A percentile compares a stretch with the other conserved stretches of the same genome.
Conservation (phyloP, 768 basidiomycete species). For the Pholiota microspora region DNA sequence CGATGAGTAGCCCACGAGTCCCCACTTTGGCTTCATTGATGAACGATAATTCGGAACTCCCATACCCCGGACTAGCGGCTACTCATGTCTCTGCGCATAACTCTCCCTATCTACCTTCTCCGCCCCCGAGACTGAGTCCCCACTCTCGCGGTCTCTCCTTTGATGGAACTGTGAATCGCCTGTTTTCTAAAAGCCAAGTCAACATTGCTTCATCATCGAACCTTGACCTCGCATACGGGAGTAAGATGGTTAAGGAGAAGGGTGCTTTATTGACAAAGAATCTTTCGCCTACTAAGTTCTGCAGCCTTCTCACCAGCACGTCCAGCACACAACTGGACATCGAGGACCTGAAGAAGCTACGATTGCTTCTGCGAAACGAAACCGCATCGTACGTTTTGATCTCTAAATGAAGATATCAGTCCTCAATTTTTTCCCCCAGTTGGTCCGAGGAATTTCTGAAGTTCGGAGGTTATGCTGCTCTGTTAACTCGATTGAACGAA, state of each 20-base stretch:
- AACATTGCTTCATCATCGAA: slow-evolving; percentile 43
- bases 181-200: slow-evolving; percentile 55
- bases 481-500: slow-evolving; percentile 85
- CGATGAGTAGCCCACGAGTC: slow-evolving; percentile 54
- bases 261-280: slow-evolving; percentile 38
- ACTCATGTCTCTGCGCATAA: slow-evolving; percentile 39
- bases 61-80: slow-evolving; percentile 30
- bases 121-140: slow-evolving; percentile 38
- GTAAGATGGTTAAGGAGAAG: slow-evolving; percentile 43
- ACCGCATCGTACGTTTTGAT: slow-evolving; percentile 62
- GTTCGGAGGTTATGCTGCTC: slow-evolving; percentile 80
- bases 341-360: slow-evolving; percentile 82
- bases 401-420: background rate
- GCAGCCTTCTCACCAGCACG: slow-evolving; percentile 61
- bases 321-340: slow-evolving; percentile 81
- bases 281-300: slow-evolving; percentile 63
- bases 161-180: slow-evolving; percentile 46
- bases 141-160: slow-evolving; percentile 65
- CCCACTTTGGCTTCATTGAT: slow-evolving; percentile 32
- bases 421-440: slow-evolving; percentile 33
- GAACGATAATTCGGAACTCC: slow-evolving; percentile 39
- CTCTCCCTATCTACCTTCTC: slow-evolving; percentile 35
- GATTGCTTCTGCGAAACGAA: slow-evolving; percentile 87
- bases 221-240: slow-evolving; percentile 36
- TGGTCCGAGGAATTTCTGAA: slow-evolving; percentile 90